Evolutionary conservation across 148 eudicot genomes (phyloP).

Genomic region (Camellia sinensis): DNA sequence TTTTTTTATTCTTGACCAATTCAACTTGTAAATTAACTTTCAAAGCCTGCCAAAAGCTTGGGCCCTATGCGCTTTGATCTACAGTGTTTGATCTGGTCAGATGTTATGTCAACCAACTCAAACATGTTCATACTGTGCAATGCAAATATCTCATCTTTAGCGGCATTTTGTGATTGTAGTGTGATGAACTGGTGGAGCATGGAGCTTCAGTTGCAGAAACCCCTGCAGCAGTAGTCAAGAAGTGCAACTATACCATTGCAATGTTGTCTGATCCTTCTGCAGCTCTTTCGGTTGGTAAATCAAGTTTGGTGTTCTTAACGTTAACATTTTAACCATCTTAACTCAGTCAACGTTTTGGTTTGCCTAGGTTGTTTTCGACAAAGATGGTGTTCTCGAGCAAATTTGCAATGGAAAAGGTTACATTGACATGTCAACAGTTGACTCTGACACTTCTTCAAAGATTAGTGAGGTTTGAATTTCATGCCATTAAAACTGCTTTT

Average conservation of each 20-base stretch:
- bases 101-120: neutral
- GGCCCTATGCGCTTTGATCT: neutral
- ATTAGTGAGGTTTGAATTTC: conserved; percentile 67
- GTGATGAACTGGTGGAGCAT: conserved; percentile 86
- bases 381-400: conserved; percentile 78
- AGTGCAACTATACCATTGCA: conserved; percentile 91
- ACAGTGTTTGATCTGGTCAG: neutral
- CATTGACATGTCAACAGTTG: conserved; percentile 98
- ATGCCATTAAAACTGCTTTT: neutral
- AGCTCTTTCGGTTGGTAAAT: conserved; percentile 73
- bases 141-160: neutral
- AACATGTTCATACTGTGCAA: conserved; percentile 3
- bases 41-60: neutral
- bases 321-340: neutral
- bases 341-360: conserved; percentile 3
- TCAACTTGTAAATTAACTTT: neutral
- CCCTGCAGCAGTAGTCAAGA: conserved; percentile 82
- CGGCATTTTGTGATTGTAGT: conserved; percentile 37
- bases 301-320: neutral
- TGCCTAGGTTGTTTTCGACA: conserved; percentile 73
- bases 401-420: conserved; percentile 75
- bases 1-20: neutral
- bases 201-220: conserved; percentile 86
- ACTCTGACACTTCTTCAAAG: conserved; percentile 82
- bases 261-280: conserved; percentile 93